Conservation (phyloP, 192 early-diverging fungal species). For the Podila clonocystis region DNA sequence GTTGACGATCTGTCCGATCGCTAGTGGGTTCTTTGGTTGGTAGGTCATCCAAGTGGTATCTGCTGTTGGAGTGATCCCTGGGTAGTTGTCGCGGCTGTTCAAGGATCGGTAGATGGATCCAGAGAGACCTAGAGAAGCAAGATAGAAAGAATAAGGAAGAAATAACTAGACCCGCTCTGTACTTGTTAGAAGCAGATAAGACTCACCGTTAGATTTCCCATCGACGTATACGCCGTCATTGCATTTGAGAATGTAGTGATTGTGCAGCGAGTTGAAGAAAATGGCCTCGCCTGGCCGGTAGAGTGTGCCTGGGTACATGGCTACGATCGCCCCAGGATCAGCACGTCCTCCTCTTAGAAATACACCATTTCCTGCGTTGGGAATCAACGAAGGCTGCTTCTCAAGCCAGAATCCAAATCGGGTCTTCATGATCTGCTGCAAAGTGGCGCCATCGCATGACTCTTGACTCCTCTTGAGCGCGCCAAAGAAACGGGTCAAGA, state of each 20-base stretch:
- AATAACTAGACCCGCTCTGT: no score
- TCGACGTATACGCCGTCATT: conserved; percentile 58
- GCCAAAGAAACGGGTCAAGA: conserved; percentile 8
- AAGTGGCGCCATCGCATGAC: background rate
- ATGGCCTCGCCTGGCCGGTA: conserved; percentile 57
- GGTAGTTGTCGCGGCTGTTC: conserved; percentile 57
- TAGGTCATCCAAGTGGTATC: conserved; percentile 54
- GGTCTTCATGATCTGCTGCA: background rate
- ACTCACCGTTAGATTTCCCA: conserved; percentile 41
- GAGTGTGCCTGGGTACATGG: conserved; percentile 50
- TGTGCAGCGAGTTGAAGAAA: conserved; percentile 53
- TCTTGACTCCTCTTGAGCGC: conserved; percentile 10
- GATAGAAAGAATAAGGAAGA: no score
- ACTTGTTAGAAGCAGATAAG: background rate
- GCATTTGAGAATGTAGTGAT: conserved; percentile 60
- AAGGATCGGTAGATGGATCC: conserved; percentile 50
- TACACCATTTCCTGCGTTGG: background rate
- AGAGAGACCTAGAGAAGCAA: conserved; percentile 34
- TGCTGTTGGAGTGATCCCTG: conserved; percentile 52
- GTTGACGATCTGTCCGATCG: conserved; percentile 59
- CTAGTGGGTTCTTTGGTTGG: conserved; percentile 49
- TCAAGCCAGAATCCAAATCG: conserved; percentile 22
- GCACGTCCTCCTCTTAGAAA: background rate
- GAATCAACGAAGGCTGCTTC: conserved; percentile 14
- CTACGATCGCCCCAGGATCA: conserved; percentile 21